A percentile compares a stretch with the other conserved stretches of the same genome.
These are phyloP conservation scores for Prunus dulcis DNA, from an alignment of 306 rosid species.

Conservation along the genomic window DNA sequence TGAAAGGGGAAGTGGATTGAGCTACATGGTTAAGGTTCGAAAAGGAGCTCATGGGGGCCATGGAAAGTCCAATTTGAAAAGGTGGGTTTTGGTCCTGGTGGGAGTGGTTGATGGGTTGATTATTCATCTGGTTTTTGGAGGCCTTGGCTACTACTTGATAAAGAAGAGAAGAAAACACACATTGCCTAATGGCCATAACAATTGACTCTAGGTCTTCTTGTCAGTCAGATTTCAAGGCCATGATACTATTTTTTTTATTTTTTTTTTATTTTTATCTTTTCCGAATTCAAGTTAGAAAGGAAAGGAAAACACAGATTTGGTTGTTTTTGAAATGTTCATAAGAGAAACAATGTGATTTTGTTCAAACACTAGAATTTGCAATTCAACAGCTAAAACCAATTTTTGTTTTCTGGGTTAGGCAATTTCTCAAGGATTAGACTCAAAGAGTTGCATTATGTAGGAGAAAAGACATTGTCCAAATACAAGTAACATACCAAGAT, in stretches of 20 bases:
- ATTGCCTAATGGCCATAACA: constrained; percentile 25
- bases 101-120: constrained; percentile 80
- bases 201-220: constrained; percentile 20
- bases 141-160: constrained; percentile 56
- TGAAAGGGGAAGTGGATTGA: constrained; percentile 40
- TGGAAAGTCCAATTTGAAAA: constrained; percentile 48
- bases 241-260: not conserved
- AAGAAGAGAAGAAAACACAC: constrained; percentile 38
- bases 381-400: not conserved
- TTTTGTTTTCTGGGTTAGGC: not conserved
- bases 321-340: constrained; percentile 16
- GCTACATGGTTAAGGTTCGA: constrained; percentile 72
- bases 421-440: not conserved
- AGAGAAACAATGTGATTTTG: constrained; percentile 10
- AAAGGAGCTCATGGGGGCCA: constrained; percentile 42
- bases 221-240: not conserved
- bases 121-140: constrained; percentile 59
- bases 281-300: not conserved
- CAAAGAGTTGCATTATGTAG: no score
- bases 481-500: no score
- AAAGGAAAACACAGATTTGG: constrained; percentile 30
- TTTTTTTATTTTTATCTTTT: not conserved
- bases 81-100: constrained; percentile 64
- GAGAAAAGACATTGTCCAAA: no score
- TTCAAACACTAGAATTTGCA: not conserved